Evolutionary conservation across 495 filamentous ascomycete species (phyloP), one percentile per base, ranked within the genome.

Genomic region (Glarea lozoyensis): DNA sequence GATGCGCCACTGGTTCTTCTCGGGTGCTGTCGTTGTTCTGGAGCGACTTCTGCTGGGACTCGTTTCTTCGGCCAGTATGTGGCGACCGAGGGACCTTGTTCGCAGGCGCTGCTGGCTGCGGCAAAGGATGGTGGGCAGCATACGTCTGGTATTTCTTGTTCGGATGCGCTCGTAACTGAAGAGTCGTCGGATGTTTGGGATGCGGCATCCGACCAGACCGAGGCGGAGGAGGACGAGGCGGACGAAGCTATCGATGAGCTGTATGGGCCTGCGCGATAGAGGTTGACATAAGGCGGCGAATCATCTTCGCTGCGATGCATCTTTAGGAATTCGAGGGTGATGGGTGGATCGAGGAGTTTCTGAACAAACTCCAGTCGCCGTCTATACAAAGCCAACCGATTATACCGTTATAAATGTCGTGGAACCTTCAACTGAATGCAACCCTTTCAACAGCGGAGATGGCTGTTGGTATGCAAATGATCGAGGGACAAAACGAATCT

Each of bases 1-100:
- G 70, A 63, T 48, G 78, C 60, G 49, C 51, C 58, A 37, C 65
- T 77, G 53, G 82, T 87, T 46, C 90, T 82, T 44, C 90, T 75
- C 42, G 87, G 87, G 56, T 97, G 83, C 66, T 79, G 83, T 38
- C 86, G 82, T 50, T 82, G 65, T 62, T 88, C 81, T 27, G 68
- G 63, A 25, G 80, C 69, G 52, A 82, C 72, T 42, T 74, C 46
- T 30, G 39, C 29, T 45, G 35, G 18, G 47, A 47, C 35, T 33
- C 46, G 35, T 13, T 60, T 47, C 40, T 59, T 55, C 11, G 50
- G 46, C 57, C 57, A 67, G 31, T 54, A 51, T 20, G 56, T 51
- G 35, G 51, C 44, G 33, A 54, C 45, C 40, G 60, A 48, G 19
- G 30, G 33, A 19, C 37, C 31, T 9, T 57, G 43, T 43, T 61